Evolutionary conservation across 768 basidiomycete genomes (phyloP), one percentile per base, ranked within the genome.

Genomic region (Daedaleopsis sinensis): DNA sequence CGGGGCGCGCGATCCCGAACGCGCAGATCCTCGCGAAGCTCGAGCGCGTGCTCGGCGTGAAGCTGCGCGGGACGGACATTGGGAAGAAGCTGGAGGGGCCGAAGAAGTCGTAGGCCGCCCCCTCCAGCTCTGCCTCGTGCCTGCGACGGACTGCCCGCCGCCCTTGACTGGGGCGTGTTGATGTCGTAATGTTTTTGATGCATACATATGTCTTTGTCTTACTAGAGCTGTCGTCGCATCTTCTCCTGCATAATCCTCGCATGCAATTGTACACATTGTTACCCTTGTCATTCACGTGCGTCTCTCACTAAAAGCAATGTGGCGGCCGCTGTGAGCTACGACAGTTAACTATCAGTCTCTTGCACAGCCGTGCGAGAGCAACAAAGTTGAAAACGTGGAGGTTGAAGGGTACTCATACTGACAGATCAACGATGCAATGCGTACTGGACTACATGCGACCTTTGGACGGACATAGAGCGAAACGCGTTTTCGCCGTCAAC

Each of bases 31-130:
- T 98, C 36, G 80, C 82, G 58, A 96, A 97, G 82, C 86, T 97
- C 65, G 96, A 98, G 78, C 84, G 94, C 57, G 77, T 77, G 35
- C 82, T 98, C 65, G 88, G 86, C 49, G 89, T 97, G 68, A 98
- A 96, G 75, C 84, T 98, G 64, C 86, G 95, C 72, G 95, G 95
- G 88, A 64, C 80, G 62, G 87, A 92, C 62, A 93, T 94, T 82
- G 93, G 93, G 73, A 89, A 92, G 82, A 91, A 91, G 77, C 73
- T 93, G 82, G 89, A 86, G 79, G 82, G 84, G 70, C 81, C 84
- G 73, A 90, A 90, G 77, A 90, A 90, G 79, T 81, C 83, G 76
- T 87, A 75, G 80, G 68, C 75, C 74, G 73, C 70, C 73, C 74
- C 73, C 70, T 79, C 75, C 74, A 57, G 72, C 62, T 74, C 70